phyloP scores from a whole-genome alignment of 495 filamentous ascomycete species.

The Aspergillus nanangensis region DNA sequence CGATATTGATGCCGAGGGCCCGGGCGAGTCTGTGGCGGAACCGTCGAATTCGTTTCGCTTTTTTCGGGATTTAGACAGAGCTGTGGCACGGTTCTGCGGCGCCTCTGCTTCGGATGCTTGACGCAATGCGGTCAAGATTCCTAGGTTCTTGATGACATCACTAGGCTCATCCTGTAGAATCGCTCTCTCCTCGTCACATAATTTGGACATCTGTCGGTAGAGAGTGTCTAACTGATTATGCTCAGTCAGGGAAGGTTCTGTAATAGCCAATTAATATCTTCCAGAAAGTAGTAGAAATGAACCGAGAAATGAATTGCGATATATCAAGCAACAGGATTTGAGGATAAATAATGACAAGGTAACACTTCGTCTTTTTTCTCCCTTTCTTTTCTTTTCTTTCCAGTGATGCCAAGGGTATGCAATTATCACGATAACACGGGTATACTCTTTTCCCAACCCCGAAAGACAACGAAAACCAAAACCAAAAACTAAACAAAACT shows the following conservation, averaged over 20 bases:
- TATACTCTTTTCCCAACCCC: background rate
- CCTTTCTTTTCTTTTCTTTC: no score
- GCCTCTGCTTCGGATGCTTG: slow-evolving; percentile 56
- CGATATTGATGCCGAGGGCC: slow-evolving; percentile 51
- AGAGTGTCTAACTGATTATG: slow-evolving; percentile 50
- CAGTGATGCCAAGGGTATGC: no score
- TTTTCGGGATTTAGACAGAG: slow-evolving; percentile 52
- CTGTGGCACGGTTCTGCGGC: slow-evolving; percentile 38
- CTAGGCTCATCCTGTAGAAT: slow-evolving; percentile 55
- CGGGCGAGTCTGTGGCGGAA: slow-evolving; percentile 62
- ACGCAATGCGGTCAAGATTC: slow-evolving; percentile 56
- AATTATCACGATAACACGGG: background rate
- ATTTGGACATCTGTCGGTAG: slow-evolving; percentile 59
- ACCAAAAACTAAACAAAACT: background rate
- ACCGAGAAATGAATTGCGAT: no score
- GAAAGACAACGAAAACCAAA: background rate
- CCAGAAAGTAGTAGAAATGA: no score
- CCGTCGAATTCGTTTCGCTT: slow-evolving; percentile 70
- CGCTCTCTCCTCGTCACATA: slow-evolving; percentile 57
- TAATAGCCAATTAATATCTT: slow-evolving; percentile 7
- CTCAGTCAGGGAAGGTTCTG: slow-evolving; percentile 36
- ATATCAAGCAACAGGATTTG: no score
- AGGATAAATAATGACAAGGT: no score
- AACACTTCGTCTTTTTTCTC: no score
- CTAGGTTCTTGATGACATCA: slow-evolving; percentile 55